A percentile compares a stretch with the other conserved stretches of the same genome.
Conservation (phyloP, 2,329 filamentous ascomycete species). For the Coniella lustricola region DNA sequence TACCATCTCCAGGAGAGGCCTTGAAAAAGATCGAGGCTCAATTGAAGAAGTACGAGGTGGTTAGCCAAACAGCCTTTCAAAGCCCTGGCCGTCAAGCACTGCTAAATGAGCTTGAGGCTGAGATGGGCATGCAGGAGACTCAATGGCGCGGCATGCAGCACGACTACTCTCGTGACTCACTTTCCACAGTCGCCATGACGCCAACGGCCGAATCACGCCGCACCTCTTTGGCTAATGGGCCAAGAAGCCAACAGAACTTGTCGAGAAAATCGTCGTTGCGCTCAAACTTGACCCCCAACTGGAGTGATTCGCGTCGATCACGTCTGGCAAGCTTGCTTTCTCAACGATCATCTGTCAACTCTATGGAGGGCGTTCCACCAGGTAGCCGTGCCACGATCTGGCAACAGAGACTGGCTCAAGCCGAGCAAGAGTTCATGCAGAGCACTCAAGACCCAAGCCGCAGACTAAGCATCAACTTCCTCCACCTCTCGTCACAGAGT, state of each 20-base stretch:
- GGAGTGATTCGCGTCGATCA: slow-evolving; percentile 31
- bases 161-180: slow-evolving; percentile 43
- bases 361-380: slow-evolving; percentile 22
- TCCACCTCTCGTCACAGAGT: slow-evolving; percentile 32
- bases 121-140: slow-evolving; percentile 54
- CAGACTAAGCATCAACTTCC: slow-evolving; percentile 33
- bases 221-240: neutral
- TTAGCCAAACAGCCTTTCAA: slow-evolving; percentile 28
- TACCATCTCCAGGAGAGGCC: slow-evolving; percentile 45
- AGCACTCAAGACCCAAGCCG: slow-evolving; percentile 31
- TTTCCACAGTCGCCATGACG: slow-evolving; percentile 37
- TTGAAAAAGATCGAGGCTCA: slow-evolving; percentile 45
- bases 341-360: slow-evolving; percentile 1
- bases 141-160: slow-evolving; percentile 54
- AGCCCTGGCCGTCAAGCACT: slow-evolving; percentile 39
- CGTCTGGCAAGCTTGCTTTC: slow-evolving; percentile 27
- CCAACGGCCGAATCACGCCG: slow-evolving; percentile 27
- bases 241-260: slow-evolving; percentile 3
- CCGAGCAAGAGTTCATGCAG: slow-evolving; percentile 38
- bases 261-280: slow-evolving; percentile 20
- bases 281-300: slow-evolving; percentile 23
- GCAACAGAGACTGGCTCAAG: slow-evolving; percentile 39
- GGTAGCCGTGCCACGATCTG: slow-evolving; percentile 30
- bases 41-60: slow-evolving; percentile 40
- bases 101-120: slow-evolving; percentile 52